A percentile compares a stretch with the other conserved stretches of the same genome.
phyloP scores from a whole-genome alignment of 345 rosid genomes.

The Schrenkiella parvula region DNA sequence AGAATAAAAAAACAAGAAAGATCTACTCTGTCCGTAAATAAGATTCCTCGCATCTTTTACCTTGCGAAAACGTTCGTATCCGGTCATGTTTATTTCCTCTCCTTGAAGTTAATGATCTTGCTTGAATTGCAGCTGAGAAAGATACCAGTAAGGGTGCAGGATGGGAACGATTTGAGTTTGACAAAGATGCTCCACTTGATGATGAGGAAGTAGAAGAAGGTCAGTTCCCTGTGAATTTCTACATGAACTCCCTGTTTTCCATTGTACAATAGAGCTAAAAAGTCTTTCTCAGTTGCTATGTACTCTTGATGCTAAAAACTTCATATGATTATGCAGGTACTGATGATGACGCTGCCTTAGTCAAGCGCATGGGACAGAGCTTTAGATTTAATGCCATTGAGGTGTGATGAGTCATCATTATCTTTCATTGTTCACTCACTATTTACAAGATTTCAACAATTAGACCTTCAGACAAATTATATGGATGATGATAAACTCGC shows the following conservation, averaged over 20 bases:
- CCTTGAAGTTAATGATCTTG: not conserved
- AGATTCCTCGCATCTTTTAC: not conserved
- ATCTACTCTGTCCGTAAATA: not conserved
- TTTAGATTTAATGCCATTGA: conserved; percentile 79
- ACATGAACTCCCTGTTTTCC: not conserved
- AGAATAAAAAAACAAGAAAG: not conserved
- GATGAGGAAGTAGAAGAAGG: conserved; percentile 87
- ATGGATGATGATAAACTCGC: conserved; percentile 15
- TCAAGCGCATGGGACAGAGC: conserved; percentile 85
- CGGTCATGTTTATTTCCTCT: not conserved
- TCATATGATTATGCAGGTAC: conserved; percentile 45
- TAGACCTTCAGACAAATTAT: not conserved
- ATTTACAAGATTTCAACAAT: not conserved
- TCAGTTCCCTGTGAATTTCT: not conserved
- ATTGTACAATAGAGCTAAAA: not conserved
- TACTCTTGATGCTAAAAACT: not conserved
- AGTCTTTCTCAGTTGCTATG: not conserved
- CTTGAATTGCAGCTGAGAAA: conserved; percentile 57
- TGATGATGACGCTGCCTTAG: conserved; percentile 73
- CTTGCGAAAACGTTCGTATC: not conserved
- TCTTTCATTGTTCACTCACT: not conserved
- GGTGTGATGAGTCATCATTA: conserved; percentile 39
- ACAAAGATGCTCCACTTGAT: conserved; percentile 91
- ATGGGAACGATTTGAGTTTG: conserved; percentile 87
- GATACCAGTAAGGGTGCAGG: conserved; percentile 72